Evolutionary conservation across 2,329 filamentous ascomycete genomes (phyloP), one percentile per base, ranked within the genome.

Genomic region (Colletotrichum graminicola): DNA sequence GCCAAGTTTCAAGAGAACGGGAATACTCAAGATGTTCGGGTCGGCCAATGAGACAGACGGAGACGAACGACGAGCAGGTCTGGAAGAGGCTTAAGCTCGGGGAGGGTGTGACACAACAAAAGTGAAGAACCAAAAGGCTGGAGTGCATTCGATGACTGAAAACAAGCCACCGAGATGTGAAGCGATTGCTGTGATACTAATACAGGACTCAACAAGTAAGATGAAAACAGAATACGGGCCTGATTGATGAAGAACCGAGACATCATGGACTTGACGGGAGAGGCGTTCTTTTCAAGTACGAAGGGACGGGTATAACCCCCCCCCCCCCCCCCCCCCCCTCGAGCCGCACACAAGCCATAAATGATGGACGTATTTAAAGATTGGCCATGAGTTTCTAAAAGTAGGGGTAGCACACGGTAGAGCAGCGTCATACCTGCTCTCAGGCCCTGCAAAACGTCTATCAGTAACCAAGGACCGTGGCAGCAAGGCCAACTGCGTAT

Each of bases 231-330:
- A 55, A 43, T 39, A 29, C 55, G 57, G 45, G 26, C 47, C 47
- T 55, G 45, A 43, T 51, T n/a, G 39, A 55, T 54, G 52, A 29
- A 54, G 14, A 49, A 54, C 34, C 69, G 34, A 59, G 66, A 68
- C 69, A 69, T 63, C 45, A 45, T 39, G 8, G 21, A 7, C 29
- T 36, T 29, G 47, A 45, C 59, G 69, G 69, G 69, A 64, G 32
- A 51, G 39, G n/a, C 41, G 21, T 41, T 21, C 59, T 72, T 55
- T 72, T 72, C 65, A 69, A 68, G 32, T n/a, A 60, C 60, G 41
- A 34, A 51, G 12, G 29, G 14, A 29, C 7, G n/a, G 34, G n/a
- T 6, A 34, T n/a, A 21, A n/a, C 8, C 29, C 34, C 39, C n/a
- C 45, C 23, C 55, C n/a, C 39, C n/a, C n/a, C n/a, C n/a, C n/a